Base-by-base conservation (phyloP, 495 filamentous ascomycete genomes). In the Xylaria telfairii region DNA sequence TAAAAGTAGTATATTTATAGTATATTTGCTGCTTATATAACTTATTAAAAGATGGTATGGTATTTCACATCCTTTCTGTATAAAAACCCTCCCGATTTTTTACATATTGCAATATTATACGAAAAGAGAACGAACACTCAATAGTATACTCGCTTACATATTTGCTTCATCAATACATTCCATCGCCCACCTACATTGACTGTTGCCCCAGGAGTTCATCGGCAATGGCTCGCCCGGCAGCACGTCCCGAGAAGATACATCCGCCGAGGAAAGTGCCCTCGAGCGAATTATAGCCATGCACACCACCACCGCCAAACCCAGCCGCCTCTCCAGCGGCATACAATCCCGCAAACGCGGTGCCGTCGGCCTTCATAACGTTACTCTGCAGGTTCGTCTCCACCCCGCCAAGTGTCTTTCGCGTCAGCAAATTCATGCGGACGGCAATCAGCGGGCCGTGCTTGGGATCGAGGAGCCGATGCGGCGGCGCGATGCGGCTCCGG, bases 241-340 rank as follows among this genome's bases (percentile, higher is more conserved):
- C 82, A 41, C 84, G 61, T 0, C 84, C 84, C 0, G 84, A 85
- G 71, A 87, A 87, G 63, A 87, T 86, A 47, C 84, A 87, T 13
- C 84, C 84, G 3, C 84, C 80, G 7, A 82, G 72, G 63, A 82
- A 87, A 7, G 83, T 87, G 15, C 85, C 85, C 75, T 87, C 84
- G 12, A 87, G 78, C 28, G 84, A 81, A 57, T 75, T 84, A 32
- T 86, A 86, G 6, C 85, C 85, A 65, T 87, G 85, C 0, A 86
- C 83, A 32, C 85, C 85, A 7, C 85, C 85, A 8, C 85, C 85
- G 1, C 85, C 85, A 59, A 87, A 87, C 6, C 85, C 85, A 9
- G 85, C 84, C 19, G 78, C 83, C 75, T 87, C 85, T n/a, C 85
- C 85, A 1, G 83, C 84, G 0, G 85, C 84, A 54, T 86, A 87